These are phyloP conservation scores for Serendipita indica DNA, from an alignment of 768 basidiomycete species.

Conservation along the genomic window DNA sequence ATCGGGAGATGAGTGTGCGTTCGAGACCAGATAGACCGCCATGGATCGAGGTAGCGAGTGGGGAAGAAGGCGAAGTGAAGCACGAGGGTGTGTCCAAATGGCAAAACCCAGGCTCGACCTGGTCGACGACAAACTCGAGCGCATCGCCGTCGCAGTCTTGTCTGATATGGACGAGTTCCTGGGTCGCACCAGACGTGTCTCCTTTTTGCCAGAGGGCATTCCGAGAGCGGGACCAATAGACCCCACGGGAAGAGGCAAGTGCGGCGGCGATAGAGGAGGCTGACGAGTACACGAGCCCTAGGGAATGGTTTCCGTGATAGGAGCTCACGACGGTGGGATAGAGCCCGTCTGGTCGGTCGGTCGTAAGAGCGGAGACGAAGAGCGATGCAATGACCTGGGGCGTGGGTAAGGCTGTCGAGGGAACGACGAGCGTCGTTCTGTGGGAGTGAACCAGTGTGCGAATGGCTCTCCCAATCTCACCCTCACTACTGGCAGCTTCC, in stretches of 20 bases:
- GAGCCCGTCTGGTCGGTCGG: constrained; percentile 83
- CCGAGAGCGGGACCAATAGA: constrained; percentile 92
- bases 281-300: constrained; percentile 95
- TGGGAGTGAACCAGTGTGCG: too few species aligned
- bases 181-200: constrained; percentile 87
- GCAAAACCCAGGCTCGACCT: constrained; percentile 86
- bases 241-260: constrained; percentile 76
- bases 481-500: too few species aligned
- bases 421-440: constrained; percentile 58
- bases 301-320: constrained; percentile 43
- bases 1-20: constrained; percentile 54
- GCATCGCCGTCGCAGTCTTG: constrained; percentile 89
- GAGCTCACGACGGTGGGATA: constrained; percentile 87
- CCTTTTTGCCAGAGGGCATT: constrained; percentile 96
- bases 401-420: constrained; percentile 54
- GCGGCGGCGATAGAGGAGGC: constrained; percentile 69
- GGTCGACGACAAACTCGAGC: constrained; percentile 79
- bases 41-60: too few species aligned
- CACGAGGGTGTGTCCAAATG: constrained; percentile 79
- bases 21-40: constrained; percentile 71
- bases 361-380: constrained; percentile 61
- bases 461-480: too few species aligned
- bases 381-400: too few species aligned
- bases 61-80: constrained; percentile 65
- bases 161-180: constrained; percentile 68